Evolutionary conservation across 108 stramenopile species (phyloP).

Genomic region (Nitzschia sp.): DNA sequence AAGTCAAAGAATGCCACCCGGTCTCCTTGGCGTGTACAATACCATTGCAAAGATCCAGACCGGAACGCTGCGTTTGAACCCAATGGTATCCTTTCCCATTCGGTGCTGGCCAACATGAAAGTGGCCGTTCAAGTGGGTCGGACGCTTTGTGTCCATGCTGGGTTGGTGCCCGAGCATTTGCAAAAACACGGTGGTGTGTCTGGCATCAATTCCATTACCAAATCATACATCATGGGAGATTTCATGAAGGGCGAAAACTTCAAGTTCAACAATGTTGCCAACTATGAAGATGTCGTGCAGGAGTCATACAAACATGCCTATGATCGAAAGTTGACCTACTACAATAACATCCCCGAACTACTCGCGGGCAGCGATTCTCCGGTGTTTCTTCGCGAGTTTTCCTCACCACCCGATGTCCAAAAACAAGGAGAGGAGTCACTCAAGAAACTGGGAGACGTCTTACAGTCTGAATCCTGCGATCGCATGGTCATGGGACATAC

Average conservation of each 20-base stretch:
- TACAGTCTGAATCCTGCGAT: conserved; percentile 33
- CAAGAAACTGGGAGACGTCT: background rate
- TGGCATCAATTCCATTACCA: conserved; percentile 55
- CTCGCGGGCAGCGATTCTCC: conserved; percentile 54
- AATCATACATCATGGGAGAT: conserved; percentile 16
- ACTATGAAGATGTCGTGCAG: background rate
- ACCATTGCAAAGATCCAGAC: conserved; percentile 67
- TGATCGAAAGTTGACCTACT: conserved; percentile 6
- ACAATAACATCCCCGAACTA: conserved; percentile 54
- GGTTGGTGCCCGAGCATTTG: conserved; percentile 63
- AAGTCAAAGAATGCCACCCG: conserved; percentile 9
- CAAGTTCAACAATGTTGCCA: background rate
- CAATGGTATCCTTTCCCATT: conserved; percentile 52
- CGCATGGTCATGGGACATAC: conserved; percentile 87
- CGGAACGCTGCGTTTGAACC: conserved; percentile 76
- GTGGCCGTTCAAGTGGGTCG: conserved; percentile 63
- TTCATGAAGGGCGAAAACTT: conserved; percentile 1
- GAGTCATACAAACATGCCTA: background rate
- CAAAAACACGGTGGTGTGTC: conserved; percentile 47
- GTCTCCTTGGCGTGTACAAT: conserved; percentile 62
- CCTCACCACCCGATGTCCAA: conserved; percentile 48
- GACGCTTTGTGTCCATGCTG: conserved; percentile 79
- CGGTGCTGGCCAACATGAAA: conserved; percentile 67
- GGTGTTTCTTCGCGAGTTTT: conserved; percentile 80
- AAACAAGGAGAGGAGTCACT: conserved; percentile 27